Conservation (phyloP, 495 filamentous ascomycete genomes). For the Terfezia claveryi region DNA sequence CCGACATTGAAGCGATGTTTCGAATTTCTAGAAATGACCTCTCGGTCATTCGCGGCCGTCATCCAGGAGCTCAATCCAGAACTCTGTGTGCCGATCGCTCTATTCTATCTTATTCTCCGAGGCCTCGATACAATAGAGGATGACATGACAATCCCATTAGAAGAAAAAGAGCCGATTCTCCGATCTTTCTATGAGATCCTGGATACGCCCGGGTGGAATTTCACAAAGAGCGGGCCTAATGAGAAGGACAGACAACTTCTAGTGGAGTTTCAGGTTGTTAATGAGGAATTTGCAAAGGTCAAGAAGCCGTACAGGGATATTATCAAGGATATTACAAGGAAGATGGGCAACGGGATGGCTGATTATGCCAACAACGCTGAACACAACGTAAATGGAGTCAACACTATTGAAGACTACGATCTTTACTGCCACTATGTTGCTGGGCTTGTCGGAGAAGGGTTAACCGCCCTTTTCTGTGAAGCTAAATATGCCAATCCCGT, state of each 20-base stretch:
- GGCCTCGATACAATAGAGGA: slow-evolving; percentile 94
- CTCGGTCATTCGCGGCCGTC: slow-evolving; percentile 78
- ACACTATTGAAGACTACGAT: slow-evolving; percentile 75
- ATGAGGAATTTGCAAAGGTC: slow-evolving; percentile 71
- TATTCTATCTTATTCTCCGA: slow-evolving; percentile 87
- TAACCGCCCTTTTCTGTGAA: slow-evolving; percentile 79
- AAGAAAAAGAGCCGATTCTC: slow-evolving; percentile 67
- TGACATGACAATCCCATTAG: slow-evolving; percentile 75
- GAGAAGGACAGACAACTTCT: slow-evolving; percentile 88
- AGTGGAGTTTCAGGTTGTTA: slow-evolving; percentile 71
- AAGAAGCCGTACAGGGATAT: slow-evolving; percentile 66
- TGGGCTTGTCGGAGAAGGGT: slow-evolving; percentile 83
- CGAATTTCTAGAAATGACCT: slow-evolving; percentile 65
- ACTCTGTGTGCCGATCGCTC: slow-evolving; percentile 61
- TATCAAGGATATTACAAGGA: slow-evolving; percentile 79
- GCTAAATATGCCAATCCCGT: slow-evolving; percentile 69
- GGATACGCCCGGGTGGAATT: slow-evolving; percentile 75
- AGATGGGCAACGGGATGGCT: slow-evolving; percentile 98
- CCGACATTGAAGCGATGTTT: slow-evolving; percentile 59
- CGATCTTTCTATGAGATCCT: slow-evolving; percentile 57
- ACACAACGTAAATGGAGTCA: slow-evolving; percentile 51
- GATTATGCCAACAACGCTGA: slow-evolving; percentile 74
- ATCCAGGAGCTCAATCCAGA: slow-evolving; percentile 91
- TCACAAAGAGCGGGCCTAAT: slow-evolving; percentile 59
- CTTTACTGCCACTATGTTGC: slow-evolving; percentile 94